Evolutionary conservation across 2,329 filamentous ascomycete genomes (phyloP).

Genomic region (Emericellopsis cladophorae): DNA sequence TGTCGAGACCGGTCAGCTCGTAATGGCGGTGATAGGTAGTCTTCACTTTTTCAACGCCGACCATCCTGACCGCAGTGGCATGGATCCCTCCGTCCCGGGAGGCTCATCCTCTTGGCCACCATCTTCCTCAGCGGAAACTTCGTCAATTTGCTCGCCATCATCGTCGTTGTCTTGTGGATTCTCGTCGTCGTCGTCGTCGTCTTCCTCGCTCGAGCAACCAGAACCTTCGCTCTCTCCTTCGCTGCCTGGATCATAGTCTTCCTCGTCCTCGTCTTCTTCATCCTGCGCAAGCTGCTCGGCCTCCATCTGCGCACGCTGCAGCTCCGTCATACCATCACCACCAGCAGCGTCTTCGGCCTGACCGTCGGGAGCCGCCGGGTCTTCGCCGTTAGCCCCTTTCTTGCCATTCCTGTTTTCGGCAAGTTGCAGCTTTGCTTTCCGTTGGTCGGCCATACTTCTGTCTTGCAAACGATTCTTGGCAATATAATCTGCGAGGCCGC

Average conservation of each 20-base stretch:
- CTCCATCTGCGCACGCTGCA: slow-evolving; percentile 36
- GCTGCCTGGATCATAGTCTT: slow-evolving; percentile 53
- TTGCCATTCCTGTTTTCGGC: slow-evolving; percentile 43
- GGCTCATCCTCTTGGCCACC: slow-evolving; percentile 6
- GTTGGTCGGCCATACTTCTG: slow-evolving; percentile 54
- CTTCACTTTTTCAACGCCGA: slow-evolving; percentile 1
- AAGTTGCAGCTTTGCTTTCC: slow-evolving; percentile 50
- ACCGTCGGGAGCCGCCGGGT: slow-evolving; percentile 13
- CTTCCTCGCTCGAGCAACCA: slow-evolving; percentile 35
- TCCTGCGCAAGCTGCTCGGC: slow-evolving; percentile 41
- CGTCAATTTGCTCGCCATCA: slow-evolving; percentile 24
- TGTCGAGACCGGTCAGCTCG: too few relatives aligned
- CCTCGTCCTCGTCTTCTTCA: slow-evolving; percentile 51
- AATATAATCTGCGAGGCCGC: slow-evolving; percentile 51
- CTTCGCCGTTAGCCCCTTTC: slow-evolving; percentile 26
- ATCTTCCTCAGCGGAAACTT: slow-evolving; percentile 18
- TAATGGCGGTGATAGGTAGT: background rate
- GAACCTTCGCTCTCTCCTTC: slow-evolving; percentile 47
- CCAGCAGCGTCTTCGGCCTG: slow-evolving; percentile 19
- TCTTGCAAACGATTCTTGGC: slow-evolving; percentile 49
- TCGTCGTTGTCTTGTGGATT: slow-evolving; percentile 29
- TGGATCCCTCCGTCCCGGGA: background rate
- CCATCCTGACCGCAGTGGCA: slow-evolving; percentile 3
- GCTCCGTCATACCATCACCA: slow-evolving; percentile 29
- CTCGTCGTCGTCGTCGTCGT: slow-evolving; percentile 41